A percentile compares a stretch with the other conserved stretches of the same genome.
Evolutionary conservation across 805 yeast genomes (phyloP).

Genomic region (Candida schatavii): DNA sequence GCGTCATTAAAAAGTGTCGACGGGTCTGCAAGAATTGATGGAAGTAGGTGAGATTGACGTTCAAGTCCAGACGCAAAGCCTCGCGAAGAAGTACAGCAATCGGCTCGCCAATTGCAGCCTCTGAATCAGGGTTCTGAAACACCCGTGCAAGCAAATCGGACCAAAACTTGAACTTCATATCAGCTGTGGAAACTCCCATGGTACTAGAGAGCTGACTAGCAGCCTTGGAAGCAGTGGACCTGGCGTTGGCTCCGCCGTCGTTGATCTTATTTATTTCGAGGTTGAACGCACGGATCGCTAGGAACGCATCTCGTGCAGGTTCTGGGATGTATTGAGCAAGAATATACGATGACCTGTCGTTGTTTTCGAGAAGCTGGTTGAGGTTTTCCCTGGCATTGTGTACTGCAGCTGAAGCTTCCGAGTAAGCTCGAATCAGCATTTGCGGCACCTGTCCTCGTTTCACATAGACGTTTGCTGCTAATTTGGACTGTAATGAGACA

Average conservation of each 20-base stretch:
- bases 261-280: conserved; percentile 56
- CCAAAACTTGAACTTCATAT: conserved; percentile 74
- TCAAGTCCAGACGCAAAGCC: conserved; percentile 46
- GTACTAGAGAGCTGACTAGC: conserved; percentile 25
- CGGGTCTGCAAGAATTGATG: conserved; percentile 60
- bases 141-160: conserved; percentile 53
- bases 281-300: conserved; percentile 66
- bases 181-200: conserved; percentile 39
- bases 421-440: too few species aligned
- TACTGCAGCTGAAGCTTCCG: conserved; percentile 9
- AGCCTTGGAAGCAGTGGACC: conserved; percentile 28
- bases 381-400: conserved; percentile 42
- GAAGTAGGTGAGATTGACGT: conserved; percentile 53
- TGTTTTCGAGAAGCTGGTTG: conserved; percentile 39
- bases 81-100: conserved; percentile 57
- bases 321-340: conserved; percentile 68
- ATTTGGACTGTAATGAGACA: too few species aligned
- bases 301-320: conserved; percentile 56
- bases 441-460: too few species aligned
- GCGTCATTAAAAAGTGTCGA: conserved; percentile 48
- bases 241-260: conserved; percentile 23
- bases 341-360: conserved; percentile 63
- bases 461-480: too few species aligned
- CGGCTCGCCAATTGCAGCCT: conserved; percentile 56
- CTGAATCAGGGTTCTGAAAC: conserved; percentile 31